Evolutionary conservation across 2,329 filamentous ascomycete genomes (phyloP).

Genomic region (Pezicula rhizophila): DNA sequence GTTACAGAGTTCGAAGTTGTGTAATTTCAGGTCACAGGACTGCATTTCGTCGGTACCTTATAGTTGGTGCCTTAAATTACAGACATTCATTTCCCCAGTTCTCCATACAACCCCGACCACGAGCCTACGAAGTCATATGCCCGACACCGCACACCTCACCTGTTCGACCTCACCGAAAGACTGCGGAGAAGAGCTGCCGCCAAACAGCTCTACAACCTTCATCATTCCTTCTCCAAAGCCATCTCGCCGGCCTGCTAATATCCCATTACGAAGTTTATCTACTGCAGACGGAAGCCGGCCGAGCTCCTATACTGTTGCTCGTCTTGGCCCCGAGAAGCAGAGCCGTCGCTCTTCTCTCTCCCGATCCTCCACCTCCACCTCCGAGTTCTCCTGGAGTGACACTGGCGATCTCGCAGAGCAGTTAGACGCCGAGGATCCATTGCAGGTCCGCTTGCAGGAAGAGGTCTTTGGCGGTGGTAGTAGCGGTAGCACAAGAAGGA

Average conservation of each 20-base stretch:
- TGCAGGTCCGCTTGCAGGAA: constrained; percentile 63
- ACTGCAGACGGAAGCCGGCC: constrained; percentile 29
- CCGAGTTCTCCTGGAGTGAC: constrained; percentile 83
- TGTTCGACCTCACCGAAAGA: neutral
- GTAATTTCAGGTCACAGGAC: no score
- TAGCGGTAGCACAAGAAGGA: constrained; percentile 38
- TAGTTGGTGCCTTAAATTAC: no score
- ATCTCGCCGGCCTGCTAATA: constrained; percentile 70
- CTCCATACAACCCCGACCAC: no score
- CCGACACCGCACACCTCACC: no score
- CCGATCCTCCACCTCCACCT: constrained; percentile 53
- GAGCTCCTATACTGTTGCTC: constrained; percentile 36
- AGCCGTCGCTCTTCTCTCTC: constrained; percentile 35
- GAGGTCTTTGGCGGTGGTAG: constrained; percentile 47
- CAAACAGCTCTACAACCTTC: constrained; percentile 69
- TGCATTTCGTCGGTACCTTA: no score
- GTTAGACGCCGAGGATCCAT: constrained; percentile 75
- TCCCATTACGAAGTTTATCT: constrained; percentile 74
- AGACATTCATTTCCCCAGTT: no score
- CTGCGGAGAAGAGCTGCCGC: constrained; percentile 58
- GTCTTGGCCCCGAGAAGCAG: constrained; percentile 37
- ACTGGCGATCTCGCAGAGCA: constrained; percentile 94
- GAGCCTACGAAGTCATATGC: no score
- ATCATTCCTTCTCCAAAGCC: constrained; percentile 76
- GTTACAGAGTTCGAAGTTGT: no score